phyloP scores from a whole-genome alignment of 2,329 filamentous ascomycete genomes.

The Arthrinium phaeospermum region DNA sequence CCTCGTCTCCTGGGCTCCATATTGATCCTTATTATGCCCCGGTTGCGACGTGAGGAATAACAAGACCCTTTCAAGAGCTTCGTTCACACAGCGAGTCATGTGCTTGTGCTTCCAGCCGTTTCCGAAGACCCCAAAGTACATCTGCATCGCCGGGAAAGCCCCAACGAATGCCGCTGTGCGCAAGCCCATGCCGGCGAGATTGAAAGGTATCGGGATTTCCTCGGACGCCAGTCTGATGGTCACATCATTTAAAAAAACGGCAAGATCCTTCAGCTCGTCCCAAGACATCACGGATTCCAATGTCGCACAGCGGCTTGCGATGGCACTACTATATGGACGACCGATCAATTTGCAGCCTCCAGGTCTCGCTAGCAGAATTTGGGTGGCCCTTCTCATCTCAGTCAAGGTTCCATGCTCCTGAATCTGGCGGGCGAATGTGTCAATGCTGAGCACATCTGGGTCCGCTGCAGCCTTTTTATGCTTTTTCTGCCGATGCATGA shows the following conservation, averaged over 20 bases:
- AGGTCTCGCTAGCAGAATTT: slow-evolving; percentile 27
- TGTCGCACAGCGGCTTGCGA: not conserved
- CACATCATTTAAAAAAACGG: slow-evolving; percentile 50
- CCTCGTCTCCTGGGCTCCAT: slow-evolving; percentile 18
- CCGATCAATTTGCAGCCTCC: slow-evolving; percentile 29
- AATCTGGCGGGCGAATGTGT: slow-evolving; percentile 25
- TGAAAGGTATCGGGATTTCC: slow-evolving; percentile 31
- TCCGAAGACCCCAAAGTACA: slow-evolving; percentile 25
- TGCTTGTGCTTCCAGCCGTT: not conserved
- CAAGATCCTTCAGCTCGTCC: slow-evolving; percentile 23
- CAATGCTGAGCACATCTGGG: not conserved
- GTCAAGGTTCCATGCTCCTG: slow-evolving; percentile 21
- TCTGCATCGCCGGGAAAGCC: slow-evolving; percentile 28
- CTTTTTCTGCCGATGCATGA: slow-evolving; percentile 34
- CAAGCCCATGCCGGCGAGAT: slow-evolving; percentile 40
- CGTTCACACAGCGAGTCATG: not conserved
- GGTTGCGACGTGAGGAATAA: not conserved
- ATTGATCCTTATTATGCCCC: not conserved
- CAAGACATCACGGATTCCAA: not conserved
- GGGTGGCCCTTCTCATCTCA: slow-evolving; percentile 35
- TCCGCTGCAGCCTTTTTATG: not conserved
- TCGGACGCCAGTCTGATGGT: slow-evolving; percentile 39
- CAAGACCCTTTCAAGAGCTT: not conserved
- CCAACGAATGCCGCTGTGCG: slow-evolving; percentile 33
- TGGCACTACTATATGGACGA: not conserved